Percentiles rank a stretch among this genome's conserved stretches.
These are phyloP conservation scores for Mortierella sp. DNA, from an alignment of 371 early-diverging fungal species.

Conservation along the genomic window DNA sequence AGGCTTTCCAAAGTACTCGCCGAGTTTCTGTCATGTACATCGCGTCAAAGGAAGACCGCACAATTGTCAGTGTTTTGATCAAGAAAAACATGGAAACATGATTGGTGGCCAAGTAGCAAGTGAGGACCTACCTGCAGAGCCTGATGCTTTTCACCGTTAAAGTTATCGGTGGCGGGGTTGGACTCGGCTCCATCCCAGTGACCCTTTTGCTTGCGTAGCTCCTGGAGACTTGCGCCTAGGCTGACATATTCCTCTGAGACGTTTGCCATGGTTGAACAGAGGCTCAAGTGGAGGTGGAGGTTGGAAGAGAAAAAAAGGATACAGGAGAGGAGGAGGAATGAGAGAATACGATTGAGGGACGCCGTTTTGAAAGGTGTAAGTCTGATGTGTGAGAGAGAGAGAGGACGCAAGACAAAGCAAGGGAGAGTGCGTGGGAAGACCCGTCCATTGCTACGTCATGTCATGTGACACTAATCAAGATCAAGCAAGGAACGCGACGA, in stretches of 20 bases:
- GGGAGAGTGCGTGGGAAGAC: neutral
- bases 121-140: slow-evolving; percentile 54
- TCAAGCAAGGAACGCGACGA: too few species aligned
- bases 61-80: neutral
- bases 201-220: slow-evolving; percentile 60
- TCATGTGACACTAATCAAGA: too few species aligned
- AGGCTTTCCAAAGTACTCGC: slow-evolving; percentile 57
- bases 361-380: slow-evolving; percentile 6
- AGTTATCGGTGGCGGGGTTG: slow-evolving; percentile 62
- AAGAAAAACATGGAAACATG: neutral
- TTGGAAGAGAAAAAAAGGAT: neutral
- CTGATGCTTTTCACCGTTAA: slow-evolving; percentile 65
- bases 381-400: neutral
- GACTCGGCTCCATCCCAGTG: slow-evolving; percentile 65
- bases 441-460: too few species aligned
- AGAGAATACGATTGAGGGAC: neutral
- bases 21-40: slow-evolving; percentile 44
- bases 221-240: slow-evolving; percentile 55
- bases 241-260: slow-evolving; percentile 45
- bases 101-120: neutral
- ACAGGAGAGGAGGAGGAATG: neutral
- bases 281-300: neutral
- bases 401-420: neutral
- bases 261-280: slow-evolving; percentile 28
- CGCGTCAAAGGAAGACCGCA: too few species aligned